Percentiles rank a stretch among this genome's conserved stretches.
These are phyloP conservation scores for Blastobotrys malaysiensis DNA, from an alignment of 1,139 yeast species.

Conservation along the genomic window DNA sequence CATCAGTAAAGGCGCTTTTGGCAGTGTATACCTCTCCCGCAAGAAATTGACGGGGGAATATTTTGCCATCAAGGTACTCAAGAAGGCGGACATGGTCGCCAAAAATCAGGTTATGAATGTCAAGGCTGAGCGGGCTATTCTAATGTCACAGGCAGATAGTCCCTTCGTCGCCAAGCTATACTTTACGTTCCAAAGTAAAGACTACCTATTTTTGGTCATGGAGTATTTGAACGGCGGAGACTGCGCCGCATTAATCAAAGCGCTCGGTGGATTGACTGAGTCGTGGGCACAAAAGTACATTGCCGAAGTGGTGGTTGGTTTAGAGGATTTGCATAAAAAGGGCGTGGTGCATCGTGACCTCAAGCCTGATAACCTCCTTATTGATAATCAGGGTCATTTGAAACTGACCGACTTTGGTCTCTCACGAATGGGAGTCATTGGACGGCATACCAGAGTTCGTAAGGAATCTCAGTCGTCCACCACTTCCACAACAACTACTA, in stretches of 20 bases:
- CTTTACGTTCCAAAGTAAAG: constrained; percentile 84
- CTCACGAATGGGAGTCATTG: constrained; percentile 81
- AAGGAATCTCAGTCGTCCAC: not conserved
- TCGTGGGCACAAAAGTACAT: constrained; percentile 80
- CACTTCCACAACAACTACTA: not conserved
- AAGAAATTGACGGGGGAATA: constrained; percentile 87
- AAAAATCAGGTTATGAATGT: constrained; percentile 95
- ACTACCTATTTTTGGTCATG: constrained; percentile 88
- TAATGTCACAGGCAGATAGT: constrained; percentile 95
- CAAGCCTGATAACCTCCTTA: constrained; percentile 89
- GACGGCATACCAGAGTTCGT: constrained; percentile 51
- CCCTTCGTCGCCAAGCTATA: constrained; percentile 90
- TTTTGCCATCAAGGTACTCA: constrained; percentile 91
- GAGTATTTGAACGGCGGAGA: constrained; percentile 97
- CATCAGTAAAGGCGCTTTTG: constrained; percentile 95
- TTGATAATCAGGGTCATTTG: constrained; percentile 81
- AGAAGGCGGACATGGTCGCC: constrained; percentile 93
- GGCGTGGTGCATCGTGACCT: constrained; percentile 93
- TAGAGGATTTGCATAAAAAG: constrained; percentile 76
- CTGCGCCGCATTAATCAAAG: constrained; percentile 77
- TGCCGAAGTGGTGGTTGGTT: constrained; percentile 88
- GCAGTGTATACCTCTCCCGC: constrained; percentile 84
- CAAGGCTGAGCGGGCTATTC: constrained; percentile 88
- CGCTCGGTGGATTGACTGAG: constrained; percentile 75
- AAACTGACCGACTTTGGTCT: constrained; percentile 94